Conservation (phyloP, 2,329 filamentous ascomycete species). For the Periconia digitata region DNA sequence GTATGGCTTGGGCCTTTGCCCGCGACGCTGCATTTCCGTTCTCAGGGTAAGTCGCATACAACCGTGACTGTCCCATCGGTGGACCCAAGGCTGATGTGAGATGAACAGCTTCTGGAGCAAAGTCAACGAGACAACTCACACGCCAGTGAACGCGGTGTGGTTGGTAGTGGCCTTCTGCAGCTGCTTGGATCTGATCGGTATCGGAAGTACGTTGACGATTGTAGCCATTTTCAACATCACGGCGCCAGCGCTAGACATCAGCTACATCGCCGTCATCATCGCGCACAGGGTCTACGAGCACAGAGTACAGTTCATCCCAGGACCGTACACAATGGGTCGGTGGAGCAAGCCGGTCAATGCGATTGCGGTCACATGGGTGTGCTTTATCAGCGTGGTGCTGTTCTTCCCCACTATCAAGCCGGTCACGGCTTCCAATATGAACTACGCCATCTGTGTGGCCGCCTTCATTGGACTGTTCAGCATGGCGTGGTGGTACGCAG, state of each 20-base stretch:
- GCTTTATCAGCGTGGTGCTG: conserved; percentile 64
- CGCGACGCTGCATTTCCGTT: conserved; percentile 64
- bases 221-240: conserved; percentile 52
- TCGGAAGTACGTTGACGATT: conserved; percentile 55
- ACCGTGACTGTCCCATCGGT: conserved; percentile 3
- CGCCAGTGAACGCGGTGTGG: conserved; percentile 66
- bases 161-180: conserved; percentile 62
- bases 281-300: conserved; percentile 58
- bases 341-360: conserved; percentile 59
- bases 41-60: conserved; percentile 48
- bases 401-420: conserved; percentile 52
- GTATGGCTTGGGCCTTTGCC: conserved; percentile 64
- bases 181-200: conserved; percentile 54
- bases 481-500: conserved; percentile 48
- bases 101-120: conserved; percentile 53
- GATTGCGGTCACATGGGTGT: conserved; percentile 61
- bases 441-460: conserved; percentile 51
- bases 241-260: conserved; percentile 52
- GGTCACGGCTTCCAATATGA: conserved; percentile 50
- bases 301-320: conserved; percentile 57
- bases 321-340: conserved; percentile 59
- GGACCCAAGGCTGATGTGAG: conserved; percentile 20
- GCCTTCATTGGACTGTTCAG: conserved; percentile 53
- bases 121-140: conserved; percentile 57
- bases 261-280: conserved; percentile 63